Percentiles rank a stretch among this genome's conserved stretches.
Conservation (phyloP, 192 early-diverging fungal species). For the Mortierella hygrophila region DNA sequence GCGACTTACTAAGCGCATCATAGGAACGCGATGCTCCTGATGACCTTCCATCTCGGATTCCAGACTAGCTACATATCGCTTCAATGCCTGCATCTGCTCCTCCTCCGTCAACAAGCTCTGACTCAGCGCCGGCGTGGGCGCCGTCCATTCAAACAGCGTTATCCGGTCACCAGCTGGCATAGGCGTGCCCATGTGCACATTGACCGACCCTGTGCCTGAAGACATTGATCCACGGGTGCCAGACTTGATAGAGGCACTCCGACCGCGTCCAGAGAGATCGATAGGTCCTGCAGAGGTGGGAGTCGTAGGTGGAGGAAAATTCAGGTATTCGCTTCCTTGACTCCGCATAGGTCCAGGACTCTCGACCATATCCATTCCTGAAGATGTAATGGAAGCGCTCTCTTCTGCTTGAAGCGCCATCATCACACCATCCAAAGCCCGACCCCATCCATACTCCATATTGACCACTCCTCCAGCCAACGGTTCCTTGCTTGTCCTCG, state of each 20-base stretch:
- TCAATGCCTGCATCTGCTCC: slow-evolving; percentile 70
- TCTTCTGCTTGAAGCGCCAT: slow-evolving; percentile 23
- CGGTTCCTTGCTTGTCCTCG: slow-evolving; percentile 90
- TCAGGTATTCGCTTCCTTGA: slow-evolving; percentile 5
- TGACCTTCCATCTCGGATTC: slow-evolving; percentile 79
- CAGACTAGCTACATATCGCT: slow-evolving; percentile 72
- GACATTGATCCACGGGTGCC: slow-evolving; percentile 30
- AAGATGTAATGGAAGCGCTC: neutral
- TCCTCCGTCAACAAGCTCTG: slow-evolving; percentile 25
- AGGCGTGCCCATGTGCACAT: neutral
- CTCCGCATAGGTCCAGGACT: slow-evolving; percentile 1
- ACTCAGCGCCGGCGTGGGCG: slow-evolving; percentile 62
- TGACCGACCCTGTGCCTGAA: slow-evolving; percentile 12
- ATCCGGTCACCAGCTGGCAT: slow-evolving; percentile 46
- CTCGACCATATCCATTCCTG: neutral
- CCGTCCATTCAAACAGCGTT: slow-evolving; percentile 63
- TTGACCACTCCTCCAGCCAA: slow-evolving; percentile 89
- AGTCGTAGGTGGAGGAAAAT: slow-evolving; percentile 2
- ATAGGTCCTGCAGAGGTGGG: neutral
- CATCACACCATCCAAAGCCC: slow-evolving; percentile 43
- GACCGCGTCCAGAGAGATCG: slow-evolving; percentile 11
- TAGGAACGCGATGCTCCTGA: slow-evolving; percentile 71
- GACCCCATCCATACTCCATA: slow-evolving; percentile 95
- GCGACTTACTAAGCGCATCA: slow-evolving; percentile 59
- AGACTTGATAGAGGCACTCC: slow-evolving; percentile 39